Evolutionary conservation across 140 eudicot species (phyloP).

Genomic region (Erigeron philadelphicus): DNA sequence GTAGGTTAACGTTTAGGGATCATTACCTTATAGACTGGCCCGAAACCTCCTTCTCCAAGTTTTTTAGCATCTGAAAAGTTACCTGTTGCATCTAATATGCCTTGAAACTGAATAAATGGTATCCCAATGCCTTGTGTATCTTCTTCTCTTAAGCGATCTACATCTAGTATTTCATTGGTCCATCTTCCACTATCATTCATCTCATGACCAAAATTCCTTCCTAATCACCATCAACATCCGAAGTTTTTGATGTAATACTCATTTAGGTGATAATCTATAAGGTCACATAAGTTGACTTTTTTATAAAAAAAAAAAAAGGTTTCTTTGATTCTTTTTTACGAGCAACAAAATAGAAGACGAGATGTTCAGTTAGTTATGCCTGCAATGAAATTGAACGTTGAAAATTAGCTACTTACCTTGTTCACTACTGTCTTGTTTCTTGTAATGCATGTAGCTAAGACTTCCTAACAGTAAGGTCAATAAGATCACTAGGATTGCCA

Average conservation of each 20-base stretch:
- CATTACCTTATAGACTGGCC: constrained; percentile 48
- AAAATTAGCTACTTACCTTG: constrained; percentile 18
- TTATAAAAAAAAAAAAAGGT: too few species aligned
- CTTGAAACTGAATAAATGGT: constrained; percentile 30
- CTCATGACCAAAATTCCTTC: constrained; percentile 1
- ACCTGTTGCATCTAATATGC: constrained; percentile 43
- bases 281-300: background rate
- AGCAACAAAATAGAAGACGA: background rate
- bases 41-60: constrained; percentile 63
- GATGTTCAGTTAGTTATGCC: background rate
- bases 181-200: constrained; percentile 22
- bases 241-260: background rate
- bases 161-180: constrained; percentile 23
- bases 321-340: background rate
- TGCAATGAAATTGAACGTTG: background rate
- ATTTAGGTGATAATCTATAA: background rate
- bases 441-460: constrained; percentile 25
- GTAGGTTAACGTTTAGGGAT: background rate
- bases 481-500: constrained; percentile 12
- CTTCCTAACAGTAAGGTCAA: constrained; percentile 17
- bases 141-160: constrained; percentile 18
- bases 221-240: constrained; percentile 4
- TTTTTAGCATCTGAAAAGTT: constrained; percentile 34
- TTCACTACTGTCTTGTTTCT: background rate
- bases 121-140: constrained; percentile 29